These are phyloP conservation scores for Naumovozyma baii DNA, from an alignment of 805 yeast genomes.

Conservation along the genomic window DNA sequence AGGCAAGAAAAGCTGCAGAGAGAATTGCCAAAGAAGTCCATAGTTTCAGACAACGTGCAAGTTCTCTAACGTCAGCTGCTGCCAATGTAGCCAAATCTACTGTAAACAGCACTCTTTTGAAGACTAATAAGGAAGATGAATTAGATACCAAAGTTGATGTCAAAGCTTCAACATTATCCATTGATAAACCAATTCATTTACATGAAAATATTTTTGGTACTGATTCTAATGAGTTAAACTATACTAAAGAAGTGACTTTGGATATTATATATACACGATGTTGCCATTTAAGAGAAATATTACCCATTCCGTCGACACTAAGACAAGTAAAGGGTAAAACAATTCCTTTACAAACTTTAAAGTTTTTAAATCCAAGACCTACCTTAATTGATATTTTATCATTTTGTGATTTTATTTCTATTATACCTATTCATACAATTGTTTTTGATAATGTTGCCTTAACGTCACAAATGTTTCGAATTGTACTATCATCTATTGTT, in stretches of 20 bases:
- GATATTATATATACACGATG: conserved; percentile 83
- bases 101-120: conserved; percentile 1
- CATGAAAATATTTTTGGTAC: conserved; percentile 46
- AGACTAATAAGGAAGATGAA: background rate
- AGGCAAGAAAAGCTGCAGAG: conserved; percentile 64
- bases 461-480: conserved; percentile 65
- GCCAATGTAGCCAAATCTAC: conserved; percentile 1
- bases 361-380: conserved; percentile 78
- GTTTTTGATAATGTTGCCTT: conserved; percentile 72
- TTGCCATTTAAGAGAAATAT: conserved; percentile 82
- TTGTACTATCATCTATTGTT: conserved; percentile 59
- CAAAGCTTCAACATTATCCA: conserved; percentile 33
- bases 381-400: conserved; percentile 80
- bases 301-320: conserved; percentile 84
- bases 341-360: conserved; percentile 62
- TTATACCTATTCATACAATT: conserved; percentile 71
- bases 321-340: conserved; percentile 72
- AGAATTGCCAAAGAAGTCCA: conserved; percentile 58
- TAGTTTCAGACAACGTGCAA: background rate
- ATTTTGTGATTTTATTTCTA: conserved; percentile 77
- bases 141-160: conserved; percentile 8
- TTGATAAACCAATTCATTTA: conserved; percentile 63
- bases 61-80: background rate
- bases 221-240: conserved; percentile 20
- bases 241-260: conserved; percentile 24